Base-by-base conservation (phyloP, 2,329 filamentous ascomycete genomes). In the Aspergillus versicolor region DNA sequence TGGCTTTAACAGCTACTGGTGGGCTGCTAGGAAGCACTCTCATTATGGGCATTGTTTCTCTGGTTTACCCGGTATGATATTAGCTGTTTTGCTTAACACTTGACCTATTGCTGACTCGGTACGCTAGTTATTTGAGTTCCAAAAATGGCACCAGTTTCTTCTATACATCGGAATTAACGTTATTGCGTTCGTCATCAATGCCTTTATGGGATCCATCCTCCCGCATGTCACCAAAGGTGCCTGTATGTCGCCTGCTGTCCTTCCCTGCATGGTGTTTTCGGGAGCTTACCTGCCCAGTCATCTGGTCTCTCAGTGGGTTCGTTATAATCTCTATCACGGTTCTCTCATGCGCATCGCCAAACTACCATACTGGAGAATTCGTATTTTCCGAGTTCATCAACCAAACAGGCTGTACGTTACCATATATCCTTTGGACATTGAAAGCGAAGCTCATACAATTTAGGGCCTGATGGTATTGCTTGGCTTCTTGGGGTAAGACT, bases 81-180 rank as follows among this genome's bases (percentile, higher is more conserved):
- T 15, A 46, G 15, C 9, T 11, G 7, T 15, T 38, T 7, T 41
- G 4, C n/a, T 24, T 46, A 19, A n/a, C 12, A 12, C 19, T 3
- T 22, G 9, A 30, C 27, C 8, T 2, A 6, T 19, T 27, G 4
- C 34, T 52, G 2, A 55, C 8, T n/a, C 2, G n/a, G 15, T 13
- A 9, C 11, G 66, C 12, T 52, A 65, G 71, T 43, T 44, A 49
- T 90, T 87, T 66, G 75, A 79, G 21, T 58, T 82, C 2, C 72
- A 87, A 66, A 67, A 83, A 3, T 91, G 88, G 86, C 88, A 91
- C 64, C 85, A 89, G 62, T 91, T 91, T 70, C 75, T 90, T 27
- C 86, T 91, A 47, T 91, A 90, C 70, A 80, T 88, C 44, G 86
- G 72, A 6, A 87, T 86, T 67, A 87, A 84, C 5, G 57, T 85